These are phyloP conservation scores for Crepidotus variabilis DNA, from an alignment of 768 basidiomycete genomes.

Conservation along the genomic window DNA sequence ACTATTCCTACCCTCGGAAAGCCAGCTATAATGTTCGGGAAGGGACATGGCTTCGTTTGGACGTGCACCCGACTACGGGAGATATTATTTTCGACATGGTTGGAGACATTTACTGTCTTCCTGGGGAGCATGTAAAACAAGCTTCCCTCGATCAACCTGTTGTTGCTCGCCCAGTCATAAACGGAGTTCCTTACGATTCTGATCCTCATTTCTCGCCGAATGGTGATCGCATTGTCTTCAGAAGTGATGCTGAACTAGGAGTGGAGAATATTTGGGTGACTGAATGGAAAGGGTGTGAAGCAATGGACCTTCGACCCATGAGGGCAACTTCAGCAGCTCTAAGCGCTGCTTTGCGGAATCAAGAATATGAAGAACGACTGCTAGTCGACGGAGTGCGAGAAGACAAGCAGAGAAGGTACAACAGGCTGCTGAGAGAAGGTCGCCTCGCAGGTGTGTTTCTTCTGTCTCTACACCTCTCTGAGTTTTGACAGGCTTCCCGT, in stretches of 20 bases:
- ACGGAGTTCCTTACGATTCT: conserved; percentile 65
- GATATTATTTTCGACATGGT: conserved; percentile 76
- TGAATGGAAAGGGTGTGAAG: conserved; percentile 62
- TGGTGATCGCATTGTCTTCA: conserved; percentile 62
- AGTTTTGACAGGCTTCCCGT: background rate
- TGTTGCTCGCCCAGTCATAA: conserved; percentile 54
- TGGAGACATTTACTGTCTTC: conserved; percentile 71
- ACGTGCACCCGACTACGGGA: conserved; percentile 65
- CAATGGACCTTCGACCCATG: conserved; percentile 45
- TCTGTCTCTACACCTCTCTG: background rate
- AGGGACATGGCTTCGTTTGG: conserved; percentile 74
- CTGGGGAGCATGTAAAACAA: conserved; percentile 30
- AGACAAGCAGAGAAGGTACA: conserved; percentile 39
- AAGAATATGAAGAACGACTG: conserved; percentile 40
- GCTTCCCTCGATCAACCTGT: conserved; percentile 16
- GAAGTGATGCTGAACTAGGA: conserved; percentile 70
- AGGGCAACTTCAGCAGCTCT: conserved; percentile 26
- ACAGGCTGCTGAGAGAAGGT: conserved; percentile 56
- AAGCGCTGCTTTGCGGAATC: conserved; percentile 27
- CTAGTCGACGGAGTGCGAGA: conserved; percentile 50
- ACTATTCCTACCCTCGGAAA: conserved; percentile 64
- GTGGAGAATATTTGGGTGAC: conserved; percentile 74
- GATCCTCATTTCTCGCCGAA: conserved; percentile 72
- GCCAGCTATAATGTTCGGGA: conserved; percentile 67
- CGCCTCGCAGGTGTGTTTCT: conserved; percentile 37